These are phyloP conservation scores for Venturia pyrina DNA, from an alignment of 2,329 filamentous ascomycete genomes.

Conservation along the genomic window DNA sequence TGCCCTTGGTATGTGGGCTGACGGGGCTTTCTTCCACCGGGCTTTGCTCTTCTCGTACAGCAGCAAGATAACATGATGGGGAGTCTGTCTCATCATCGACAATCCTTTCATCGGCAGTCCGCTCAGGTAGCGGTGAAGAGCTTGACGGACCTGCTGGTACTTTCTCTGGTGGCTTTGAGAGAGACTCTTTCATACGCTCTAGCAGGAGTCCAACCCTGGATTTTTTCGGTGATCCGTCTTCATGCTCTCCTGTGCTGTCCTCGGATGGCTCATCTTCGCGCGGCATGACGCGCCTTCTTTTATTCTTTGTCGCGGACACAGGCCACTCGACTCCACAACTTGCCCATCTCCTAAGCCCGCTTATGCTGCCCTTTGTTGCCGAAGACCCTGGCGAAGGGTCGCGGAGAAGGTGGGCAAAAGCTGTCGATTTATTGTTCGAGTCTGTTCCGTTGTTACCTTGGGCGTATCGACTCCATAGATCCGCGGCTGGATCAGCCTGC, in stretches of 20 bases:
- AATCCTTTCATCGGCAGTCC: slow-evolving; percentile 13
- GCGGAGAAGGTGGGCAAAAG: slow-evolving; percentile 33
- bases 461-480: slow-evolving; percentile 37
- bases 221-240: slow-evolving; percentile 14
- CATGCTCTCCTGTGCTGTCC: slow-evolving; percentile 16
- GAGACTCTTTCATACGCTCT: slow-evolving; percentile 36
- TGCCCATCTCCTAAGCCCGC: slow-evolving; percentile 38
- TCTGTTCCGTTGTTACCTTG: slow-evolving; percentile 11
- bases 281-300: slow-evolving; percentile 9
- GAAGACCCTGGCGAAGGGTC: slow-evolving; percentile 36
- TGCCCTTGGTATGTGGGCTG: neutral
- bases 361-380: slow-evolving; percentile 34
- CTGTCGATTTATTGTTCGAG: slow-evolving; percentile 4
- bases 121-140: slow-evolving; percentile 35
- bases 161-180: slow-evolving; percentile 23
- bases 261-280: slow-evolving; percentile 22
- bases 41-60: neutral
- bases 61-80: neutral
- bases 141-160: slow-evolving; percentile 31
- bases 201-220: slow-evolving; percentile 26
- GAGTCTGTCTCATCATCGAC: neutral
- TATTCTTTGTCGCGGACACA: slow-evolving; percentile 30
- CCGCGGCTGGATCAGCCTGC: slow-evolving; percentile 36
- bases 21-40: neutral
- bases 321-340: slow-evolving; percentile 42